phyloP scores from a whole-genome alignment of 495 filamentous ascomycete genomes.

The Penicillium mononematosum region DNA sequence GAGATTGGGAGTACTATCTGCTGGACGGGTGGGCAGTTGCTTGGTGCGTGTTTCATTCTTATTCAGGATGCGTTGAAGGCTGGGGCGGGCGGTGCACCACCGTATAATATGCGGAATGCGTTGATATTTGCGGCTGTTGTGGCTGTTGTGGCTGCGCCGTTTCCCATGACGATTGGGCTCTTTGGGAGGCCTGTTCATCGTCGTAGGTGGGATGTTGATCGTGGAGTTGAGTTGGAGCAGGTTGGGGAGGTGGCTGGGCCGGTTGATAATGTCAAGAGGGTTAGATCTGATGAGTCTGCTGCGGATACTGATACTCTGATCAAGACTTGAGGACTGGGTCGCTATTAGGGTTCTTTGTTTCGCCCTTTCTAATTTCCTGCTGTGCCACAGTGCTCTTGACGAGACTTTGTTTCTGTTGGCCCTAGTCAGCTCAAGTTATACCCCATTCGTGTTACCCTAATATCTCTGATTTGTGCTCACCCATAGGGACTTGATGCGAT shows the following conservation, averaged over 20 bases:
- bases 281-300: background rate
- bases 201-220: constrained; percentile 60
- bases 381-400: background rate
- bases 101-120: constrained; percentile 66
- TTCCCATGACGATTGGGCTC: constrained; percentile 64
- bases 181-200: constrained; percentile 56
- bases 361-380: background rate
- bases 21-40: constrained; percentile 70
- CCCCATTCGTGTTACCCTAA: background rate
- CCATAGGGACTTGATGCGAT: background rate
- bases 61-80: constrained; percentile 76
- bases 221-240: constrained; percentile 28
- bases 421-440: constrained; percentile 1
- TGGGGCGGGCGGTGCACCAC: constrained; percentile 52
- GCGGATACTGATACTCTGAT: constrained; percentile 1
- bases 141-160: constrained; percentile 60
- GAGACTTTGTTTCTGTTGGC: background rate
- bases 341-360: background rate
- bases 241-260: background rate
- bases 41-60: constrained; percentile 82
- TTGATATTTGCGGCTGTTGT: constrained; percentile 78
- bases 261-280: constrained; percentile 6
- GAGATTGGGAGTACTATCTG: constrained; percentile 79
- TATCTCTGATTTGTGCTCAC: background rate
- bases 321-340: background rate